Evolutionary conservation across 352 stramenopile species (phyloP).

Genomic region (Globisporangium heterothallicum): DNA sequence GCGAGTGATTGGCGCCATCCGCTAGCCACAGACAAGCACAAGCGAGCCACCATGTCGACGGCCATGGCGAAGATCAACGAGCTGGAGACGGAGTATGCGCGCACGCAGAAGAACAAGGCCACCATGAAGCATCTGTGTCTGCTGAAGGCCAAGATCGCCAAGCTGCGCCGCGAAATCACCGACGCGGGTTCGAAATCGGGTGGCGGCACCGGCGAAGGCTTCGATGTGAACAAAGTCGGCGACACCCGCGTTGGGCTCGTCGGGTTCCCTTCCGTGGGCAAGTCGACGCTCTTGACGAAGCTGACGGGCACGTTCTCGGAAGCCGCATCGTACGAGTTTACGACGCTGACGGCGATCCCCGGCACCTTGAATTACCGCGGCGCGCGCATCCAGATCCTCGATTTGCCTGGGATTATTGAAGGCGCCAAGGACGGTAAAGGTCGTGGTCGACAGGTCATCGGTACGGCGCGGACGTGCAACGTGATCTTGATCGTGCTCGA

Average conservation of each 20-base stretch:
- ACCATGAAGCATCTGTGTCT: constrained; percentile 98
- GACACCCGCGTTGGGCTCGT: constrained; percentile 98
- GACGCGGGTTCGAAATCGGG: constrained; percentile 70
- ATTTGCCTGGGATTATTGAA: constrained; percentile 97
- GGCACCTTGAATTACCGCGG: constrained; percentile 96
- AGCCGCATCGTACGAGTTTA: constrained; percentile 98
- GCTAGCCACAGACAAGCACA: neutral
- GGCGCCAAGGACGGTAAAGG: constrained; percentile 97
- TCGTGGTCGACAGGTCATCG: constrained; percentile 96
- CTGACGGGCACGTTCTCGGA: constrained; percentile 96
- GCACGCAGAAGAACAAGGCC: constrained; percentile 99
- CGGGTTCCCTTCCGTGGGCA: constrained; percentile 98
- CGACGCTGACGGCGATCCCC: constrained; percentile 97
- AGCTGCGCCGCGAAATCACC: constrained; percentile 92
- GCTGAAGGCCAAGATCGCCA: constrained; percentile 97
- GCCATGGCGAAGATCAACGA: constrained; percentile 75
- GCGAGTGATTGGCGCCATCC: too few species aligned
- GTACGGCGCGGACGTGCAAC: constrained; percentile 96
- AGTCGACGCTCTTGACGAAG: constrained; percentile 96
- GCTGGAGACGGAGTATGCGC: constrained; percentile 90
- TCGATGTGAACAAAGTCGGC: constrained; percentile 91
- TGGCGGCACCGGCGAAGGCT: constrained; percentile 76
- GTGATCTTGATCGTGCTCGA: constrained; percentile 98
- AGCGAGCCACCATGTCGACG: constrained; percentile 47
- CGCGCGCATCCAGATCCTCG: constrained; percentile 84